phyloP scores from a whole-genome alignment of 768 basidiomycete species.

The Suillus hirtellus region DNA sequence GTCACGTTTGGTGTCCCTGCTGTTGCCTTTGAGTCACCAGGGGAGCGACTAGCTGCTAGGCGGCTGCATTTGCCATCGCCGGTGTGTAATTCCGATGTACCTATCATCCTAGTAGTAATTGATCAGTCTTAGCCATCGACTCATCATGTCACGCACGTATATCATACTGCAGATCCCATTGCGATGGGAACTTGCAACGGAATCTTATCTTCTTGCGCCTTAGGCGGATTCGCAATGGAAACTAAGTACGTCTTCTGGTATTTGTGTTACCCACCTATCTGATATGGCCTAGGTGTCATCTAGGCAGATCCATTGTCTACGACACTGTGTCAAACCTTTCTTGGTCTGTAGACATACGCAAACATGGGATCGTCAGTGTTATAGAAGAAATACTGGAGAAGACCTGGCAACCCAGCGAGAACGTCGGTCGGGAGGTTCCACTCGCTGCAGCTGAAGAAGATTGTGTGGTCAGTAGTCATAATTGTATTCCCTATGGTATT shows the following conservation, averaged over 20 bases:
- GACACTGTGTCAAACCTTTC: constrained; percentile 86
- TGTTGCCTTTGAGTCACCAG: constrained; percentile 88
- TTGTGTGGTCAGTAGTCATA: constrained; percentile 59
- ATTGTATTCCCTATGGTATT: neutral
- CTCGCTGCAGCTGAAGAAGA: constrained; percentile 53
- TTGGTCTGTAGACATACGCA: constrained; percentile 84
- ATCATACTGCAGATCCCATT: constrained; percentile 94
- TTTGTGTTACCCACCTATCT: constrained; percentile 7
- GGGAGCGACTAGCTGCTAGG: constrained; percentile 76
- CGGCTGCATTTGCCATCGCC: constrained; percentile 87
- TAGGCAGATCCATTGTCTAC: constrained; percentile 83
- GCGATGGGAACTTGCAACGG: constrained; percentile 89
- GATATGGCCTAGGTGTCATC: constrained; percentile 62
- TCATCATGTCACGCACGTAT: constrained; percentile 86
- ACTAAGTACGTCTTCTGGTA: constrained; percentile 46
- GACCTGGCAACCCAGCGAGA: constrained; percentile 70
- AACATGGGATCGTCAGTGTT: constrained; percentile 75
- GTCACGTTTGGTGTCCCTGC: constrained; percentile 87
- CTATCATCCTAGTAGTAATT: neutral
- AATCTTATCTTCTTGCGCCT: constrained; percentile 74
- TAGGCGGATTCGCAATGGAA: constrained; percentile 91
- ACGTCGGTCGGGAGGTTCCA: constrained; percentile 65
- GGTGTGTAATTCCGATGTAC: constrained; percentile 41
- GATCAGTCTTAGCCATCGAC: constrained; percentile 54
- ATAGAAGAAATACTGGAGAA: constrained; percentile 71